Evolutionary conservation across 2,329 filamentous ascomycete genomes (phyloP), one percentile per base, ranked within the genome.

Genomic region (Venturia carpophila): DNA sequence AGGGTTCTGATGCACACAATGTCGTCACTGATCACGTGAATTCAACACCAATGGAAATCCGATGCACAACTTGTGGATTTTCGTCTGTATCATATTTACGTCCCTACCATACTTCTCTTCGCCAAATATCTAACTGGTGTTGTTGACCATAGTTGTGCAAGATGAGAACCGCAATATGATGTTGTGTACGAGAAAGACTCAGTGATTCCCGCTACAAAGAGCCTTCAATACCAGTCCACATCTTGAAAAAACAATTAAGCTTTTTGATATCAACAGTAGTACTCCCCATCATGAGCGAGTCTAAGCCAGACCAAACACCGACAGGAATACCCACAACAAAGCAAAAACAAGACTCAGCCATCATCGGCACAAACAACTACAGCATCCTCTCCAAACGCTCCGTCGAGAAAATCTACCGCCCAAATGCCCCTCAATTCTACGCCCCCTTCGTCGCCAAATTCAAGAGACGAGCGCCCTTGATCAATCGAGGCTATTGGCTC

Each of bases 361-460:
- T 66, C 58, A 66, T 66, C 30, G 65, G 65, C 41, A 97, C 92
- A 66, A 96, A 96, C 74, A 92, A 87, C 73, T 93, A 90, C 76
- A 95, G 90, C 72, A 96, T 96, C 69, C 88, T 92, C 19, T 96
- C 92, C 17, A 97, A 97, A 74, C 82, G 92, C 69, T 94, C 91
- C 71, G 92, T 97, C n/a, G 92, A 96, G 73, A 87, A 87, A 70
- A 79, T 96, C 17, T 97, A 97, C 75, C 88, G 90, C 72, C 82
- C 88, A 19, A 71, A 85, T 67, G 86, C 95, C 71, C 84, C 89
- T 37, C 89, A 95, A 73, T 96, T 90, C 78, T 93, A 94, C 70
- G 87, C 89, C 60, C 88, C 91, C 72, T 97, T 97, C 75, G 91
- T 96, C 42, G 87, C 84, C 69, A 95, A 92, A 74, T 89, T 89